Base-by-base conservation (phyloP, 1,139 yeast genomes). In the Pichia sp. region DNA sequence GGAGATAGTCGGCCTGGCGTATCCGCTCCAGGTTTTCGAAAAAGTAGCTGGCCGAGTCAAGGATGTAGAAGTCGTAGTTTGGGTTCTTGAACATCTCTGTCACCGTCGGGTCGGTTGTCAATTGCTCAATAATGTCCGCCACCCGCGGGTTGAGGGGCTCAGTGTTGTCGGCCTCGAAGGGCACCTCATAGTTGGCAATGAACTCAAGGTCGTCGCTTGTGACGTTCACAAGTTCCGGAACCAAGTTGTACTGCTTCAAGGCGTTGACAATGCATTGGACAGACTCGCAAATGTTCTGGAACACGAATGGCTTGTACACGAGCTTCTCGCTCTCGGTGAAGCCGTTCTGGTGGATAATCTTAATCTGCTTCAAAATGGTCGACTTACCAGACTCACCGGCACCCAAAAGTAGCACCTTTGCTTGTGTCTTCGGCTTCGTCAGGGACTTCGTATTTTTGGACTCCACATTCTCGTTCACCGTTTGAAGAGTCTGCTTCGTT, bases 31-130 rank as follows among this genome's bases (percentile, higher is more conserved):
- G 70, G 64, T 85, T 85, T 40, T 82, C 78, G 63, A 90, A 79
- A 67, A 91, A 90, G 69, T 92, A 92, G 54, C 79, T 76, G 0
- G 97, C 92, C 6, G 96, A 88, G 68, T 92, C 98, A 78, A 90
- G 83, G 51, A 92, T 74, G 68, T 91, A 91, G 65, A 90, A 91
- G 56, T 85, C 83, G 41, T 88, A 83, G 60, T 89, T 83, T 58
- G 85, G 81, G 52, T 79, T 78, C 55, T 76, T 76, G 51, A 87
- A 72, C 61, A 87, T 74, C 44, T 76, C 72, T 58, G 75, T 75
- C 12, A 91, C 89, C 17, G 80, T 80, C 0, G 84, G 81, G 53
- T 81, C 79, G 10, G 73, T 67, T 79, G 93, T 85, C 40, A 91
- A 66, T 30, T 69, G 68, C 30, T 69, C 65, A 54, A 85, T 78